phyloP scores from a whole-genome alignment of 2,329 filamentous ascomycete genomes.

The Cordyceps fumosorosea region DNA sequence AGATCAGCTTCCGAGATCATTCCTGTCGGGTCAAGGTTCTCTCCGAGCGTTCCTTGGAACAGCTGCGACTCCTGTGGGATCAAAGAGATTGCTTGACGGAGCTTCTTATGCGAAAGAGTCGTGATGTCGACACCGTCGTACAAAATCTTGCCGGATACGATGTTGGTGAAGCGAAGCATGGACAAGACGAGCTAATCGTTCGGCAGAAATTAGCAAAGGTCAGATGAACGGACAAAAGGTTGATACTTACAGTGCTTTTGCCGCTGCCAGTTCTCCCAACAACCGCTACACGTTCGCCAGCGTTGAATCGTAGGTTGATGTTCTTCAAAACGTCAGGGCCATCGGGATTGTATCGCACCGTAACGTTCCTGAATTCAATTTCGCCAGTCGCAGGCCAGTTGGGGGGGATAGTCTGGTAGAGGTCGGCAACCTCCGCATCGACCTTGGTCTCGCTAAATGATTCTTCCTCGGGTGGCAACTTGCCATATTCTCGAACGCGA shows the following conservation, averaged over 20 bases:
- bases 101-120: slow-evolving; percentile 39
- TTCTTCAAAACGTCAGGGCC: slow-evolving; percentile 43
- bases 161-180: slow-evolving; percentile 47
- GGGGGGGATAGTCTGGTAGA: slow-evolving; percentile 31
- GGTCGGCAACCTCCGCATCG: slow-evolving; percentile 30
- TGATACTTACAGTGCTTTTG: slow-evolving; percentile 63
- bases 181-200: slow-evolving; percentile 41
- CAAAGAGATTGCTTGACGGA: slow-evolving; percentile 49
- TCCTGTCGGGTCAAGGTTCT: slow-evolving; percentile 59
- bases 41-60: slow-evolving; percentile 45
- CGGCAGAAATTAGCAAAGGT: not conserved
- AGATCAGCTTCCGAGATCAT: slow-evolving; percentile 47
- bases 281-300: slow-evolving; percentile 70
- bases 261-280: slow-evolving; percentile 77
- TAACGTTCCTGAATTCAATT: slow-evolving; percentile 45
- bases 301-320: slow-evolving; percentile 45
- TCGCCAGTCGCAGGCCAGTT: slow-evolving; percentile 40
- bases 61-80: slow-evolving; percentile 56
- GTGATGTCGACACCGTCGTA: slow-evolving; percentile 52
- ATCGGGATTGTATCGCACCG: slow-evolving; percentile 40
- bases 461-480: slow-evolving; percentile 35
- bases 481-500: slow-evolving; percentile 42
- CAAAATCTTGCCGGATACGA: slow-evolving; percentile 44
- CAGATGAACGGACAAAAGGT: too few species aligned
- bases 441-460: slow-evolving; percentile 33